Evolutionary conservation across 257 asterid genomes (phyloP), one percentile per base, ranked within the genome.

Genomic region (Jacaranda copaia): DNA sequence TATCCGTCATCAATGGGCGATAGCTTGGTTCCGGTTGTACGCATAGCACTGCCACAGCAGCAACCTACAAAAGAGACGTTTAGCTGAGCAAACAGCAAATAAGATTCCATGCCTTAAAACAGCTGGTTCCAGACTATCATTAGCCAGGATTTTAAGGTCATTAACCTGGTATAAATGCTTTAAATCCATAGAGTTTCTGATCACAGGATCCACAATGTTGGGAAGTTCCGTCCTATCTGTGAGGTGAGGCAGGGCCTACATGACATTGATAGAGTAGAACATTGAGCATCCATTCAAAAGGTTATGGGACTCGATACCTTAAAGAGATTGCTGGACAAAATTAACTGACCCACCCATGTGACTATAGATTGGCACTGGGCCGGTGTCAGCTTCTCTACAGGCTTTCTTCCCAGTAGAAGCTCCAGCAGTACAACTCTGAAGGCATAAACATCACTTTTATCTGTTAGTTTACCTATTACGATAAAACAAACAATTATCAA

Each of bases 221-320:
- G 92, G 93, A 85, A 88, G 91, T 83, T 89, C 88, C 19, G 88
- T 75, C 84, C 97, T 82, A 65, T 89, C 95, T 8, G 88, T 89
- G 77, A 91, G 97, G 81, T 89, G 97, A 75, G 97, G 97, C 93
- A 89, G 88, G 76, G 97, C 97, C 97, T 91, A 71, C 81, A 82
- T 52, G 62, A 61, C 79, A 78, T 20, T 46, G 45, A 80, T 10
- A 48, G 3, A n/a, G 8, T 0, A 63, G 6, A 43, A 18, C n/a
- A 52, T 40, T 38, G 35, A 75, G 51, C 73, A 32, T 71, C 18
- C 58, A 57, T 72, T 46, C 55, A 16, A 73, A 77, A 69, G 13
- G 42, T 60, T 15, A 59, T 11, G 55, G 55, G 55, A 48, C 35
- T 8, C 32, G 4, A 70, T 15, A 5, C 57, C 38, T 16, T 25